These are phyloP conservation scores for Polyplosphaeria fusca DNA, from an alignment of 495 filamentous ascomycete genomes.

Conservation along the genomic window DNA sequence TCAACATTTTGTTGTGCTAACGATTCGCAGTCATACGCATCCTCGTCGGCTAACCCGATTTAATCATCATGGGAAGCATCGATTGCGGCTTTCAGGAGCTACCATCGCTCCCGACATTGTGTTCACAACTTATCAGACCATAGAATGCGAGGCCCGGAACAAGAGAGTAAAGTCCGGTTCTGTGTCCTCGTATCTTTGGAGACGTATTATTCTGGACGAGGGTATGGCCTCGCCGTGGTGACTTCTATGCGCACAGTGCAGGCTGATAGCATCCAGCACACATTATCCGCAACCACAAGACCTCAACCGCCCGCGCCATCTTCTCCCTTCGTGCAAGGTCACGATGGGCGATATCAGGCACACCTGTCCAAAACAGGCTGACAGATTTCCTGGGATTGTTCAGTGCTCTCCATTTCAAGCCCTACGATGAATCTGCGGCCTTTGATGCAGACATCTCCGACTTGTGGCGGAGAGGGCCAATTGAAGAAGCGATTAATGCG, in stretches of 20 bases:
- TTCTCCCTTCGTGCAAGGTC: neutral
- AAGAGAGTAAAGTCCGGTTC: neutral
- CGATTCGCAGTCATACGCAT: neutral
- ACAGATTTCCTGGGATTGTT: conserved; percentile 19
- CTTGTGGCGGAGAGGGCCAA: neutral
- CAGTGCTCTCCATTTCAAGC: conserved; percentile 43
- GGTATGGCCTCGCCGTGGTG: too few species aligned
- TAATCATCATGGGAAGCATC: conserved; percentile 10
- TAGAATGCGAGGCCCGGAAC: conserved; percentile 9
- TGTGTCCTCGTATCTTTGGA: conserved; percentile 12
- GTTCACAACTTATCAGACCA: conserved; percentile 20
- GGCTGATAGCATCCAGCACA: neutral
- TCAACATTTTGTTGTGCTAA: too few species aligned
- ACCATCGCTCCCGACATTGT: conserved; percentile 4
- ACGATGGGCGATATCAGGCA: conserved; percentile 15
- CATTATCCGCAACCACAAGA: conserved; percentile 6
- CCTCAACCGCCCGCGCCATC: conserved; percentile 1
- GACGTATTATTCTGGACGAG: conserved; percentile 22
- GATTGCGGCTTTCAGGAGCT: neutral
- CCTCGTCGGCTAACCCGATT: neutral
- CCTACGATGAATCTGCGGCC: conserved; percentile 40
- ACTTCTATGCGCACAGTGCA: too few species aligned
- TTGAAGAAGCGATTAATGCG: conserved; percentile 5
- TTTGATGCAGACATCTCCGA: conserved; percentile 32
- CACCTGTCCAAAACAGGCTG: conserved; percentile 12